Evolutionary conservation across 306 rosid genomes (phyloP).

Genomic region (Gastrolobium villosum): DNA sequence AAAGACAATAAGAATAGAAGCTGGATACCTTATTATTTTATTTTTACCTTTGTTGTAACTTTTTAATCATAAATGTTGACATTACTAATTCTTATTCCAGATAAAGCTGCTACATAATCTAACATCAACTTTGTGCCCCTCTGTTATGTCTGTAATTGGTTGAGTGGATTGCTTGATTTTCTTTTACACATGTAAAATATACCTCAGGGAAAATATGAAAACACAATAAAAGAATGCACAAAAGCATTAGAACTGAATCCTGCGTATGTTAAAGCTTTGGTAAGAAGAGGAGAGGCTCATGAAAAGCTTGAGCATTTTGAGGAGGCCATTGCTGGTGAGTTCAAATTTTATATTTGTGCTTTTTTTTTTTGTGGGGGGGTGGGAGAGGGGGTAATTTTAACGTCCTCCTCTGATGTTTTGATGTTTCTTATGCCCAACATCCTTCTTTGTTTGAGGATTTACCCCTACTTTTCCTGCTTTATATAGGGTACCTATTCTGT

Average conservation of each 20-base stretch:
- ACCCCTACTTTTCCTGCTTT: not conserved
- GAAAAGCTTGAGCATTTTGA: slow-evolving; percentile 95
- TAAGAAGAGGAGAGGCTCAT: slow-evolving; percentile 91
- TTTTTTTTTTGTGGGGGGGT: too few relatives aligned
- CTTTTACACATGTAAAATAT: slow-evolving; percentile 33
- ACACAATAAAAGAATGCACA: slow-evolving; percentile 84
- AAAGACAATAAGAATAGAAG: slow-evolving; percentile 9
- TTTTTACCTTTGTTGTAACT: not conserved
- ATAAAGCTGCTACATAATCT: slow-evolving; percentile 30
- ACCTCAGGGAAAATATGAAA: slow-evolving; percentile 77
- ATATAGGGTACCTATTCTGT: slow-evolving; percentile 11
- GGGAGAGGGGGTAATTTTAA: slow-evolving; percentile 16
- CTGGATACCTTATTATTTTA: not conserved
- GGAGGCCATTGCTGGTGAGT: slow-evolving; percentile 86
- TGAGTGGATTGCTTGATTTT: slow-evolving; percentile 18
- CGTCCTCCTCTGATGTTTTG: too few relatives aligned
- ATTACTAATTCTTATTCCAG: not conserved
- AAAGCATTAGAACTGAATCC: slow-evolving; percentile 93
- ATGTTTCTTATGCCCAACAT: not conserved
- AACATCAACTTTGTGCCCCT: slow-evolving; percentile 1
- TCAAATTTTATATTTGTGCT: not conserved
- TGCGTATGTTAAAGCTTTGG: slow-evolving; percentile 75
- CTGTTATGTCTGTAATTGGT: not conserved
- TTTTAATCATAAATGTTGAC: not conserved
- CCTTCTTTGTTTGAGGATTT: slow-evolving; percentile 18